Base-by-base conservation (phyloP, 2,329 filamentous ascomycete species). In the Dissoconium aciculare region DNA sequence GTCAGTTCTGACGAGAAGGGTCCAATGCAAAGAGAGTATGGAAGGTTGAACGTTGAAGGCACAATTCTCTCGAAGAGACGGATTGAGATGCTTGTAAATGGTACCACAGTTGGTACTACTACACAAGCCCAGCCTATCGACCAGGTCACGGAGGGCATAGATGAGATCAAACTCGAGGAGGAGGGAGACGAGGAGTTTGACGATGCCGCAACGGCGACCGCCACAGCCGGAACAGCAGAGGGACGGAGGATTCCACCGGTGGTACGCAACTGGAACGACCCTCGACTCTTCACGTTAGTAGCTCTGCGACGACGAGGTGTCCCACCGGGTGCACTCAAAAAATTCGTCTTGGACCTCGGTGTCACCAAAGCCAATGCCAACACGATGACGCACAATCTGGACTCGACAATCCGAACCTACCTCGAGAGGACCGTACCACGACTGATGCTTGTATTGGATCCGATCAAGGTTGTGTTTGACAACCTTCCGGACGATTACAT, bases 261-360 rank as follows among this genome's bases (percentile, higher is more conserved):
- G 40, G 85, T 95, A 5, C 71, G 79, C 21, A 81, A 72, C 32
- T 94, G 85, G 83, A 81, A 94, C 45, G 87, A 94, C 47, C 87
- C 87, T 8, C 71, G 87, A 17, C 65, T 95, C 4, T 93, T 82
- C 59, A 93, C 85, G 1, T 63, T 94, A 11, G 83, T 87, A 37
- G 83, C 72, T 1, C 70, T 94, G 29, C 76, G 81, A 32, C 71
- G 87, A 30, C 72, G 85, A 35, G 87, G 87, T 51, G 71, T 94
- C 0, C 87, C 87, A 1, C 83, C 87, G 0, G 81, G 80, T 14
- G 85, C 84, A 2, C 79, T 94, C 37, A 70, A 93, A 35, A 77
- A 81, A 32, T 95, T 94, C 46, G 74, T 94, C 36, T 82, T 83
- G 43, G 84, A 93, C 55, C 72, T 94, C 12, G 87, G 85, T 17